These are phyloP conservation scores for Cutaneotrichosporon sp. DNA, from an alignment of 1,284 basidiomycete genomes.

Conservation along the genomic window DNA sequence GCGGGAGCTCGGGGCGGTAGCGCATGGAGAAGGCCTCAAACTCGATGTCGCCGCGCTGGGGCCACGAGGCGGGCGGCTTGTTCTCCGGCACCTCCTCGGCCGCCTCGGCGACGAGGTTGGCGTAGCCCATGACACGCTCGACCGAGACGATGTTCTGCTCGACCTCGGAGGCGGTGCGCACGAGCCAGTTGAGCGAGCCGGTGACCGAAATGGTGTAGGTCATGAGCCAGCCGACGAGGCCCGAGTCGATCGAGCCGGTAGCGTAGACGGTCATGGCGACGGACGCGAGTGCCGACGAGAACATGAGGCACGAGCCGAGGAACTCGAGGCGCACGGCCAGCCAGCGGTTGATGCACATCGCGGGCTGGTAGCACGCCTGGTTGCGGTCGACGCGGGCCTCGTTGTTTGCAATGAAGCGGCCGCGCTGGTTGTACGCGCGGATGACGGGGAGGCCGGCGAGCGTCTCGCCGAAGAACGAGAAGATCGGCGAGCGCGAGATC, in stretches of 20 bases:
- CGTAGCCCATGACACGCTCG: constrained; percentile 66
- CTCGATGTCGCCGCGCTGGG: constrained; percentile 70
- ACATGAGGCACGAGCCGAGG: constrained; percentile 77
- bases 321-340: constrained; percentile 64
- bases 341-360: constrained; percentile 59
- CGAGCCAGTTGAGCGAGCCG: constrained; percentile 79
- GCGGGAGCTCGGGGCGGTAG: constrained; percentile 78
- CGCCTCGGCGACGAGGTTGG: constrained; percentile 73
- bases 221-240: constrained; percentile 86
- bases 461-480: constrained; percentile 83
- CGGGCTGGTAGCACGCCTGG: constrained; percentile 58
- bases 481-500: constrained; percentile 85
- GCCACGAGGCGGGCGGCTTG: constrained; percentile 70
- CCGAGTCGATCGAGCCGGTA: constrained; percentile 69
- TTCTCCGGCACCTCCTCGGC: constrained; percentile 68
- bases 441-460: constrained; percentile 83
- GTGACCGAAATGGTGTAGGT: constrained; percentile 82
- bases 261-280: constrained; percentile 71
- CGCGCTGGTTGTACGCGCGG: constrained; percentile 70
- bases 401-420: constrained; percentile 74
- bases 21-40: constrained; percentile 76
- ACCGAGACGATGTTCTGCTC: constrained; percentile 93
- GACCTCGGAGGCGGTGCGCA: constrained; percentile 83
- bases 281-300: constrained; percentile 70
- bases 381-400: constrained; percentile 66